Percentiles rank a stretch among this genome's conserved stretches.
phyloP scores from a whole-genome alignment of 148 eudicot species.

The Fagopyrum tataricum region DNA sequence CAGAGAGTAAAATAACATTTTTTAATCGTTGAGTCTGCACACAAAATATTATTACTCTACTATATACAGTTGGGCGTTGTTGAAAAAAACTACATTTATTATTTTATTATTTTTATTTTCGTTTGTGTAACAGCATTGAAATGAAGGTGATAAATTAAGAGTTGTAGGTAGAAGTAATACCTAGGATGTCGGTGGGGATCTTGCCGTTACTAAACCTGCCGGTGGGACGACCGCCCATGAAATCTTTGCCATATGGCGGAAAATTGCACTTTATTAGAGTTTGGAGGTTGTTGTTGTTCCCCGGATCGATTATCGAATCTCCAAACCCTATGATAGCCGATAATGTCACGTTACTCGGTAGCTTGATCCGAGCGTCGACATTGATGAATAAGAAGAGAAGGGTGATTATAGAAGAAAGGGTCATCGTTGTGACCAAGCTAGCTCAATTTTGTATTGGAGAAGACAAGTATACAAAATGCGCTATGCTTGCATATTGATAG shows the following conservation, averaged over 20 bases:
- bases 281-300: constrained; percentile 16
- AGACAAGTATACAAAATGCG: too few relatives aligned
- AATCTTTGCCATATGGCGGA: constrained; percentile 18
- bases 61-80: too few relatives aligned
- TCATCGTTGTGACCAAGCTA: background rate
- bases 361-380: constrained; percentile 13
- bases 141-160: too few relatives aligned
- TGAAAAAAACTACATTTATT: background rate
- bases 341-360: constrained; percentile 28
- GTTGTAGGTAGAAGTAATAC: background rate
- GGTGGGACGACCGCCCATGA: constrained; percentile 10
- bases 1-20: too few relatives aligned
- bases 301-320: constrained; percentile 17
- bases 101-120: background rate
- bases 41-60: too few relatives aligned
- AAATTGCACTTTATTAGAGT: constrained; percentile 13
- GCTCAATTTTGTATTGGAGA: too few relatives aligned
- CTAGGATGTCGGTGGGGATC: constrained; percentile 15
- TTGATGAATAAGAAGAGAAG: background rate
- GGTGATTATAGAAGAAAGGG: background rate
- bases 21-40: too few relatives aligned
- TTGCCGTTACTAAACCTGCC: constrained; percentile 18
- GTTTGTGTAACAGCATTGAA: background rate
- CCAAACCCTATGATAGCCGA: constrained; percentile 12
- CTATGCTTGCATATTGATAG: too few relatives aligned